These are phyloP conservation scores for Rutstroemia sp. DNA, from an alignment of 2,329 filamentous ascomycete genomes.

Conservation along the genomic window DNA sequence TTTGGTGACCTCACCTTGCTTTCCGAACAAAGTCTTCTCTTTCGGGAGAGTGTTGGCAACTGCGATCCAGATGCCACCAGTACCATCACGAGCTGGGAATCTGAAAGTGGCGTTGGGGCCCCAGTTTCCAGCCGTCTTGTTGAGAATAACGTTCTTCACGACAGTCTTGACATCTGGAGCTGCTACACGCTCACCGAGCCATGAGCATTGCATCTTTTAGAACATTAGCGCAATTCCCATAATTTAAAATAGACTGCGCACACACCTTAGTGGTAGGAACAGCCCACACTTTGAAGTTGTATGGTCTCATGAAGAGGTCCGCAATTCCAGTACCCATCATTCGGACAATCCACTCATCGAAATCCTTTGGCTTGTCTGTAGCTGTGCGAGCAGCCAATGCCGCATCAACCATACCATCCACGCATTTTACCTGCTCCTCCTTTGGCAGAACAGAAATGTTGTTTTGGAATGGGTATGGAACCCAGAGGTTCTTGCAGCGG, in stretches of 20 bases:
- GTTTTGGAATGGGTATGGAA: constrained; percentile 99
- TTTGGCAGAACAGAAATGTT: constrained; percentile 98
- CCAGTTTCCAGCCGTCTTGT: constrained; percentile 96
- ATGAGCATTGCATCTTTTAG: constrained; percentile 93
- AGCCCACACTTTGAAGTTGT: constrained; percentile 99
- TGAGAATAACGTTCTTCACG: constrained; percentile 88
- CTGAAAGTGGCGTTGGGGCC: constrained; percentile 97
- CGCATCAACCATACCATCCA: constrained; percentile 94
- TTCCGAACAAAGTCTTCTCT: constrained; percentile 86
- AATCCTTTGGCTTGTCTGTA: constrained; percentile 89
- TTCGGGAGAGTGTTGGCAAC: constrained; percentile 88
- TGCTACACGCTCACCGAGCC: constrained; percentile 97
- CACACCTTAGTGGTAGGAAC: constrained; percentile 90
- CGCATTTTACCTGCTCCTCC: constrained; percentile 90
- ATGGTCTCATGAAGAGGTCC: constrained; percentile 96
- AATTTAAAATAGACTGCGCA: not conserved
- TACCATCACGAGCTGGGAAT: constrained; percentile 92
- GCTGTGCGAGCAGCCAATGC: constrained; percentile 79
- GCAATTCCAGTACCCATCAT: constrained; percentile 86
- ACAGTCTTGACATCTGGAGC: constrained; percentile 92
- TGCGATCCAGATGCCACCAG: constrained; percentile 97
- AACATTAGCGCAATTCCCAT: not conserved
- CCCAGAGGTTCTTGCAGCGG: constrained; percentile 92
- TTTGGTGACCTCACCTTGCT: constrained; percentile 75
- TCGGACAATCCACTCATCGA: constrained; percentile 96